Conservation (phyloP, 257 asterid species). For the Solanum corneliomulleri region DNA sequence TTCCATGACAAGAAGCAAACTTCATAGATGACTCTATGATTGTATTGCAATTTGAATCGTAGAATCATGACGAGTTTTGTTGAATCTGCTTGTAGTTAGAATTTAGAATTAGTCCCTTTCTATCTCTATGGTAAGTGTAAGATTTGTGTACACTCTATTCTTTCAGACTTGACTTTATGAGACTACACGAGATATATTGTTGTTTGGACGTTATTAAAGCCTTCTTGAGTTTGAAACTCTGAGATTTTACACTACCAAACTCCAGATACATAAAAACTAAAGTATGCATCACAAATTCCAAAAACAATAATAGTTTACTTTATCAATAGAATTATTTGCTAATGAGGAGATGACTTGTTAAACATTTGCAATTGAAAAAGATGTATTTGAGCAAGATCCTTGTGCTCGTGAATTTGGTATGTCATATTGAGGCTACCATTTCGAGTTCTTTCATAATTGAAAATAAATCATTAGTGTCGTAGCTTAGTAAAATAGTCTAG, state of each 20-base stretch:
- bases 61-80: neutral
- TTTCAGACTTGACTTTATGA: too few relatives aligned
- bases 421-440: neutral
- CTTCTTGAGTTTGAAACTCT: too few relatives aligned
- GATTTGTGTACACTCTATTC: too few relatives aligned
- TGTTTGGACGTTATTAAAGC: neutral
- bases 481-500: too few relatives aligned
- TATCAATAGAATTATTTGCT: neutral
- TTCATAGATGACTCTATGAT: neutral
- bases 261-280: neutral
- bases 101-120: neutral
- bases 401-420: neutral
- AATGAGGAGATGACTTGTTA: too few relatives aligned
- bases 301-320: too few relatives aligned
- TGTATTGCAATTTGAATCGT: rapidly evolving
- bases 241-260: too few relatives aligned
- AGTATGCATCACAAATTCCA: neutral
- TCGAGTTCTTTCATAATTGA: neutral
- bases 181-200: neutral
- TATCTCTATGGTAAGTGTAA: neutral
- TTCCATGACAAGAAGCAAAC: neutral
- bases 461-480: neutral
- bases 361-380: too few relatives aligned
- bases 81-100: neutral
- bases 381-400: neutral